Evolutionary conservation across 108 stramenopile genomes (phyloP).

Genomic region (Stephanodiscus minutulus): DNA sequence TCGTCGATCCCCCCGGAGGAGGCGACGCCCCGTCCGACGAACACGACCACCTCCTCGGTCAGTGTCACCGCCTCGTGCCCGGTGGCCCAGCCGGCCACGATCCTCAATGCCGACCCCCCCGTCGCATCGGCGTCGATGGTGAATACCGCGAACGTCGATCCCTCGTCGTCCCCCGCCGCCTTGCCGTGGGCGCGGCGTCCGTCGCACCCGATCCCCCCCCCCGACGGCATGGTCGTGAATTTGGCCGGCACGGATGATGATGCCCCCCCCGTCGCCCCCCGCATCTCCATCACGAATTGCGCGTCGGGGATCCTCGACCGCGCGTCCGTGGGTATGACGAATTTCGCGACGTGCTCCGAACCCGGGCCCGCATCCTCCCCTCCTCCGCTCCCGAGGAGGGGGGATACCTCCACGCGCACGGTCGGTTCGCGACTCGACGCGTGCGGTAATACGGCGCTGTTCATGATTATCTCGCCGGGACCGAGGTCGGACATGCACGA

Average conservation of each 20-base stretch:
- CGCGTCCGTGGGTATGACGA: slow-evolving; percentile 44
- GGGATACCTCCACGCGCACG: slow-evolving; percentile 51
- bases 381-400: slow-evolving; percentile 9
- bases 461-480: slow-evolving; percentile 76
- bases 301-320: slow-evolving; percentile 21
- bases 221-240: slow-evolving; percentile 13
- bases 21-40: slow-evolving; percentile 14
- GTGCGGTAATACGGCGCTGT: slow-evolving; percentile 47
- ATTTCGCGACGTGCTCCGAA: slow-evolving; percentile 23
- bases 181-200: slow-evolving; percentile 29
- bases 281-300: slow-evolving; percentile 72
- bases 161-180: not conserved
- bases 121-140: slow-evolving; percentile 40
- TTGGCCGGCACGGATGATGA: slow-evolving; percentile 22
- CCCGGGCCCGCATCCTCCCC: slow-evolving; percentile 2
- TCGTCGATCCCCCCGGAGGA: not conserved
- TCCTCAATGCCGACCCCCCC: slow-evolving; percentile 38
- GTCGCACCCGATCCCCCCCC: slow-evolving; percentile 41
- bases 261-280: no score
- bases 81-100: slow-evolving; percentile 79
- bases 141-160: slow-evolving; percentile 30
- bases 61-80: slow-evolving; percentile 74
- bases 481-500: slow-evolving; percentile 54
- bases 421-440: slow-evolving; percentile 51
- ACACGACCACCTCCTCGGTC: slow-evolving; percentile 49